These are phyloP conservation scores for Emergomyces orientalis DNA, from an alignment of 2,329 filamentous ascomycete species.

Conservation along the genomic window DNA sequence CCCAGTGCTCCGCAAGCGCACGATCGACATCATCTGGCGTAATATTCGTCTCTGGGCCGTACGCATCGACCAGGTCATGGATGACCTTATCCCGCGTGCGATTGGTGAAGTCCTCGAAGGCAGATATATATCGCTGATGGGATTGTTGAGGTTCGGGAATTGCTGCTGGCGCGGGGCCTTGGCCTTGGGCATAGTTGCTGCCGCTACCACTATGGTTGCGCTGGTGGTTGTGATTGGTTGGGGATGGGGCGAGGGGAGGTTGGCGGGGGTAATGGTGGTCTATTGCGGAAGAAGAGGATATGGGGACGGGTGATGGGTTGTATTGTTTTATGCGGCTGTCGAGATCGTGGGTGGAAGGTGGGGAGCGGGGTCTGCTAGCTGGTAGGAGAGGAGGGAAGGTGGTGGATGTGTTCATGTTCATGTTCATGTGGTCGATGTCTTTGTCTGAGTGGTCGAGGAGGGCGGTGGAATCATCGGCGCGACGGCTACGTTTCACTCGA, in stretches of 20 bases:
- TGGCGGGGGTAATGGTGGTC: neutral
- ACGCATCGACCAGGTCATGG: constrained; percentile 12
- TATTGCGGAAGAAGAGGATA: neutral
- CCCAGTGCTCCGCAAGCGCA: constrained; percentile 15
- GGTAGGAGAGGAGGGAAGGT: constrained; percentile 25
- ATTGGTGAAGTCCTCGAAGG: constrained; percentile 18
- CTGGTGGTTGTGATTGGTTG: neutral
- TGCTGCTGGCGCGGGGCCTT: neutral
- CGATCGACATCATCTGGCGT: constrained; percentile 15
- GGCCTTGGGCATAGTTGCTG: neutral
- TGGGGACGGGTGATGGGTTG: constrained; percentile 6
- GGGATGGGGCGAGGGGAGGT: neutral
- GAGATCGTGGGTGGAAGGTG: constrained; percentile 19
- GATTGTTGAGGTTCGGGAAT: neutral
- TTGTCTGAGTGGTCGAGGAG: constrained; percentile 11
- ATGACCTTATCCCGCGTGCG: constrained; percentile 14
- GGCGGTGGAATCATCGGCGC: constrained; percentile 25
- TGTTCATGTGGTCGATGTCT: neutral
- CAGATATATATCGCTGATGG: constrained; percentile 13
- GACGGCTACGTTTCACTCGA: constrained; percentile 36
- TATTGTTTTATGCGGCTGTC: constrained; percentile 8
- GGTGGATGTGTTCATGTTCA: constrained; percentile 14
- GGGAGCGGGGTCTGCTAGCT: constrained; percentile 22
- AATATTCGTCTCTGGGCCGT: constrained; percentile 11
- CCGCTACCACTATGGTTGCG: neutral